These are phyloP conservation scores for Cephalotrichum gorgonifer DNA, from an alignment of 2,329 filamentous ascomycete genomes.

Conservation along the genomic window DNA sequence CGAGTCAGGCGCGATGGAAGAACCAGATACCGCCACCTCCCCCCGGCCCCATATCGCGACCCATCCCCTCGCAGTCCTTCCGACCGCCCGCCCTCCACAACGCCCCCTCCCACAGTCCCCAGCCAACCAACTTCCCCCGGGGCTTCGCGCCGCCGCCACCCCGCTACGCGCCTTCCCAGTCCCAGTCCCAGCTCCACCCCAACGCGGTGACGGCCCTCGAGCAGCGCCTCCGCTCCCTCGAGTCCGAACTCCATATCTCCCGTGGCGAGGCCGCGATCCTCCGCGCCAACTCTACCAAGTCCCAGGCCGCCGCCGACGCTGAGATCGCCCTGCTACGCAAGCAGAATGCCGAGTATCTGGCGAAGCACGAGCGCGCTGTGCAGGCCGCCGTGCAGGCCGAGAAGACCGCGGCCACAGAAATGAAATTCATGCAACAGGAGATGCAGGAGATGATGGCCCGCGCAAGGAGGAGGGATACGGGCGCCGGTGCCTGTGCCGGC, in stretches of 20 bases:
- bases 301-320: conserved; percentile 50
- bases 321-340: conserved; percentile 53
- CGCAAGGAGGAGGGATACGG: conserved; percentile 33
- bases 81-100: conserved; percentile 16
- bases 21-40: conserved; percentile 1
- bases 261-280: conserved; percentile 66
- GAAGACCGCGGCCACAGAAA: conserved; percentile 56
- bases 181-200: conserved; percentile 20
- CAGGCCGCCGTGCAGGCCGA: conserved; percentile 56
- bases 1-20: not conserved
- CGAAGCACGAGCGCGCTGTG: conserved; percentile 52
- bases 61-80: conserved; percentile 8
- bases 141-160: conserved; percentile 17
- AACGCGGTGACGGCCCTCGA: conserved; percentile 36
- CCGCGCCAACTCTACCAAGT: conserved; percentile 57
- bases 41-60: not conserved
- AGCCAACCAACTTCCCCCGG: conserved; percentile 30
- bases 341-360: conserved; percentile 51
- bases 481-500: conserved; percentile 10
- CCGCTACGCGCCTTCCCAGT: conserved; percentile 20
- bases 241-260: conserved; percentile 49
- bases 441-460: conserved; percentile 47
- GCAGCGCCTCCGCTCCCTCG: conserved; percentile 40
- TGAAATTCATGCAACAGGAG: conserved; percentile 64
- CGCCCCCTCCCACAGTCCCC: conserved; percentile 10